Conservation (phyloP, 1,284 basidiomycete species). For the Ustilago vetiveriae region DNA sequence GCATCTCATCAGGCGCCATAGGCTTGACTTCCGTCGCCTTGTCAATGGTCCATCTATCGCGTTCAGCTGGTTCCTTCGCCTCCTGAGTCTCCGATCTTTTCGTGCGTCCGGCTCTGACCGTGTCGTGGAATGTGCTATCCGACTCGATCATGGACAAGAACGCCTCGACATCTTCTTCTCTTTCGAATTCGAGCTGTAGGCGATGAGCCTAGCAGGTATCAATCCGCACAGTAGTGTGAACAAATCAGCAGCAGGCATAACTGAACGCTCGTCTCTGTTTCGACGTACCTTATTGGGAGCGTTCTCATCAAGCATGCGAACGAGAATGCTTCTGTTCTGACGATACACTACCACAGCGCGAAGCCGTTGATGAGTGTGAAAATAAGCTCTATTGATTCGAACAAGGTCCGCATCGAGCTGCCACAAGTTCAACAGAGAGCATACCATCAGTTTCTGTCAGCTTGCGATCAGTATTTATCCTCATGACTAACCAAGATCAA, state of each 20-base stretch:
- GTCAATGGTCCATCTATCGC: neutral
- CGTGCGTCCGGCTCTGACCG: neutral
- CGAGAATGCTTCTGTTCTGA: slow-evolving; percentile 9
- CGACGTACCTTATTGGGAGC: slow-evolving; percentile 14
- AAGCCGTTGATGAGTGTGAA: slow-evolving; percentile 10
- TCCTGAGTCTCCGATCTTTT: neutral
- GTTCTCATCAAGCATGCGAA: slow-evolving; percentile 26
- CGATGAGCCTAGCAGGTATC: slow-evolving; percentile 26
- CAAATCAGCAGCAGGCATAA: too few species aligned
- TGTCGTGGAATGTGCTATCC: neutral
- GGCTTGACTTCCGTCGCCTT: too few species aligned
- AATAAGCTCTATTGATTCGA: slow-evolving; percentile 21
- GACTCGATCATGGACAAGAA: slow-evolving; percentile 30
- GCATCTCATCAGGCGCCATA: neutral
- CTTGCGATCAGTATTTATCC: too few species aligned
- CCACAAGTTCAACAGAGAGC: too few species aligned
- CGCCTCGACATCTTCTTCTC: slow-evolving; percentile 15
- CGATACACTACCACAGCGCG: slow-evolving; percentile 17
- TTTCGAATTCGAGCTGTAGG: slow-evolving; percentile 25
- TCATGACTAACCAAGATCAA: slow-evolving; percentile 18
- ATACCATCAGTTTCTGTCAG: too few species aligned
- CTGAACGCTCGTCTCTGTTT: too few species aligned
- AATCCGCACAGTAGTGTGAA: too few species aligned
- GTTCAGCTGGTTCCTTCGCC: neutral
- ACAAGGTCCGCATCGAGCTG: slow-evolving; percentile 33